Base-by-base conservation (phyloP, 768 basidiomycete species). In the Mycena rebaudengoi region DNA sequence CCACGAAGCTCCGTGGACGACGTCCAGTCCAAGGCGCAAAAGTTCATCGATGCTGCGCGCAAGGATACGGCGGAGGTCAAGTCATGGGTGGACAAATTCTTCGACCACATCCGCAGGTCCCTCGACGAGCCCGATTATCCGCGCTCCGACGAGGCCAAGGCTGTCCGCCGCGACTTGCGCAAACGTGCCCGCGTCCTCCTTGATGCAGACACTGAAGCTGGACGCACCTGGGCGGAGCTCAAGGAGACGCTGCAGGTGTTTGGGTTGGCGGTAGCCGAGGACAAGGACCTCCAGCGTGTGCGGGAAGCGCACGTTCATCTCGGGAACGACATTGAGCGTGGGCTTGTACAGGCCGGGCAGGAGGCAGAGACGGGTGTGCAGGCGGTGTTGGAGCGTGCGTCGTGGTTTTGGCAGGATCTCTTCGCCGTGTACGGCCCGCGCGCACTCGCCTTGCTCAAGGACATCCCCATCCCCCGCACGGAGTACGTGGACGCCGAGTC, bases 391-490 rank as follows among this genome's bases (percentile, higher is more conserved):
- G 88, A 90, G 55, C 84, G 88, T 45, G 83, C 85, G 6, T 83
- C 88, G 1, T 92, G 91, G 91, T 86, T 92, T 76, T 91, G 89
- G 89, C 85, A 89, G 72, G 94, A 96, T 63, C 62, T 94, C 7
- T 89, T 92, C 80, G 91, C 89, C 68, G 90, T 94, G 16, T 94
- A 94, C 70, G 73, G 91, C 1, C 93, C 92, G 35, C 83, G 84
- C 10, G 32, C 86, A 1, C 72, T 90, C 57, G 68, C 62, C 26
- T 75, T 84, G 70, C 64, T 91, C 71, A 85, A 85, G 67, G 84
- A 85, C 53, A 75, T 92, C 14, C 91, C 91, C 12, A 91, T 92
- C 50, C 91, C 91, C 30, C 92, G 91, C 63, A 91, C 86, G 6
- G 91, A 92, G 66, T 92, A 87, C 73, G 86, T 87, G 54, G 90